Percentiles rank a stretch among this genome's conserved stretches.
Conservation (phyloP, 1,284 basidiomycete species). For the Melampsora occidentalis region DNA sequence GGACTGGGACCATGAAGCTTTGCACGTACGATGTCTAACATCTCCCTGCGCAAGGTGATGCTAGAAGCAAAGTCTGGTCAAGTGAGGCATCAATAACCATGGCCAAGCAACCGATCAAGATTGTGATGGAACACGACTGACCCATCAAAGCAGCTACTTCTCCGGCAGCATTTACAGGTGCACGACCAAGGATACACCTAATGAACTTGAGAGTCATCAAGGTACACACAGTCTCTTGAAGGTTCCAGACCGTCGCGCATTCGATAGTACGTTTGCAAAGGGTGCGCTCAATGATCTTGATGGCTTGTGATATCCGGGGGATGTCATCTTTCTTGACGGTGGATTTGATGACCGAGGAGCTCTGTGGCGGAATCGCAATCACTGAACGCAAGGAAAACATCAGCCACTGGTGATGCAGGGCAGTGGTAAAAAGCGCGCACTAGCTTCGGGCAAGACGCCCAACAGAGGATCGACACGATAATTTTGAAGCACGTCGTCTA, state of each 20-base stretch:
- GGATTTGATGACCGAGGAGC: background rate
- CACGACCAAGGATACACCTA: slow-evolving; percentile 20
- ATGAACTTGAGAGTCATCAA: slow-evolving; percentile 41
- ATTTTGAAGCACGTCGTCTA: slow-evolving; percentile 42
- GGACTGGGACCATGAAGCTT: slow-evolving; percentile 60
- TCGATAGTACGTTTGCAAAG: slow-evolving; percentile 25
- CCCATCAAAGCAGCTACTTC: slow-evolving; percentile 41
- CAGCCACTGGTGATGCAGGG: background rate
- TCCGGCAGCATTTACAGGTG: slow-evolving; percentile 30
- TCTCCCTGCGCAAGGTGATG: slow-evolving; percentile 73
- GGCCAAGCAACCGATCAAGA: too few species aligned
- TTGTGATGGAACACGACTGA: slow-evolving; percentile 1
- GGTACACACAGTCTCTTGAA: slow-evolving; percentile 27
- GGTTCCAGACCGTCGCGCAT: slow-evolving; percentile 29
- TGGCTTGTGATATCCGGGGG: slow-evolving; percentile 27
- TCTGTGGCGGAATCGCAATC: slow-evolving; percentile 33
- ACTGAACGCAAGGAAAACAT: slow-evolving; percentile 3
- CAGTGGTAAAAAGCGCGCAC: slow-evolving; percentile 10
- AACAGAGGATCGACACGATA: slow-evolving; percentile 39
- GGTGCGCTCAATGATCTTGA: slow-evolving; percentile 28
- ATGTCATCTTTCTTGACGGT: slow-evolving; percentile 22
- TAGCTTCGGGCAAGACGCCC: slow-evolving; percentile 43
- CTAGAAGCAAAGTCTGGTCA: slow-evolving; percentile 63
- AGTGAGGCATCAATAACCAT: background rate
- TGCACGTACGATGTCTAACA: slow-evolving; percentile 55